These are phyloP conservation scores for Chlamydomonas reinhardtii DNA, from an alignment of 163 green algal genomes.

Conservation along the genomic window DNA sequence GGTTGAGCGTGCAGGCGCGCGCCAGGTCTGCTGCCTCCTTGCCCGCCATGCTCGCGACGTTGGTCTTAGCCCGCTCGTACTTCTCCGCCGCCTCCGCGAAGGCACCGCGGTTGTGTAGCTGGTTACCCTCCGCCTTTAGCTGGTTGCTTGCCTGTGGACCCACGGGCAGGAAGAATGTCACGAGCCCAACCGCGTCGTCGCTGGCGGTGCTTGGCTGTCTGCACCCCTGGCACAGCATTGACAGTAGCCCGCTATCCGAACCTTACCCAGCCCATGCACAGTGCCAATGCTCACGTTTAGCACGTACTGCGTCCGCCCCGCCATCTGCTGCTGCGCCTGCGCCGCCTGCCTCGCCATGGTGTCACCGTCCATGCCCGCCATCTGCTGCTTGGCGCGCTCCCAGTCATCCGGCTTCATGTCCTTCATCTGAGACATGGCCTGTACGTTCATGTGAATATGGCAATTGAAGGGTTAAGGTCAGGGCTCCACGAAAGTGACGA, in stretches of 20 bases:
- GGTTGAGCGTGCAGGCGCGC: constrained; percentile 85
- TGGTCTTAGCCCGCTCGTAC: constrained; percentile 75
- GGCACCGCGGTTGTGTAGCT: constrained; percentile 66
- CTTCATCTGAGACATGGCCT: constrained; percentile 45
- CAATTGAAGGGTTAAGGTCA: too few species aligned
- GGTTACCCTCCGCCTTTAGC: constrained; percentile 77
- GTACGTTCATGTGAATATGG: neutral
- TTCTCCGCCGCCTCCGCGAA: constrained; percentile 77
- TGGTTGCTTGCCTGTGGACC: constrained; percentile 60
- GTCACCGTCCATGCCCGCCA: constrained; percentile 56
- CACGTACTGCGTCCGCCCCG: constrained; percentile 58
- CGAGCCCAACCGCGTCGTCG: too few species aligned
- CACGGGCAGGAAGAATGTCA: too few species aligned
- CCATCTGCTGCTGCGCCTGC: constrained; percentile 49
- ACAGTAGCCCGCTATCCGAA: too few species aligned
- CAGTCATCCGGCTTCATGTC: constrained; percentile 71
- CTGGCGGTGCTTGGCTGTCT: too few species aligned
- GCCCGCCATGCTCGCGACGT: constrained; percentile 59
- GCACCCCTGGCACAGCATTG: too few species aligned
- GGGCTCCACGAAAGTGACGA: too few species aligned
- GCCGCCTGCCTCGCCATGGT: constrained; percentile 50
- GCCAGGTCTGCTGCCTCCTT: constrained; percentile 65
- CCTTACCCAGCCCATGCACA: too few species aligned
- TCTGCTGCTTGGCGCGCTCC: constrained; percentile 65
- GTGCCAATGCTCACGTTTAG: constrained; percentile 37